Evolutionary conservation across 2,329 filamentous ascomycete species (phyloP), one percentile per base, ranked within the genome.

Genomic region (Sporothrix globosa): DNA sequence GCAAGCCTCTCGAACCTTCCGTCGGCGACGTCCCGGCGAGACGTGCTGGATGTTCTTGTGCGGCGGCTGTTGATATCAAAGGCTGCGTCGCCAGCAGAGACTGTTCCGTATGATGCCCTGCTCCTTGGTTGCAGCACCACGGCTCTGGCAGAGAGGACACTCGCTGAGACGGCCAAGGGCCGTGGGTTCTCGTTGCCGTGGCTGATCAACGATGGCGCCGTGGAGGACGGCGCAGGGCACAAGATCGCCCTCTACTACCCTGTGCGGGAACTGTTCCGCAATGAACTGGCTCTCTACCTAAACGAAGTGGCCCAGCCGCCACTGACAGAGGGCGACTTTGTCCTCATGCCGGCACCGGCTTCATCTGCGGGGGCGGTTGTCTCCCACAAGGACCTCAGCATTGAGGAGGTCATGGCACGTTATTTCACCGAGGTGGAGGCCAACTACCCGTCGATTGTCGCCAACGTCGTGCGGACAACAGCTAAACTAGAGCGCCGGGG

Each of bases 381-480:
- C 3, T 91, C 87, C 44, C 89, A 91, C 74, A 92, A 90, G 77
- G 90, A 93, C 74, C 86, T 92, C 60, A 96, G 93, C 60, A 97
- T 99, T 76, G 93, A 97, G 77, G 91, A 94, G 75, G 86, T 99
- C 69, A 94, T 98, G 90, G 82, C 85, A 71, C 90, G 93, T 70
- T 99, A 97, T 79, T 97, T 99, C 76, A 87, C 88, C 74, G 90
- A 89, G 53, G 92, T 97, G 19, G 94, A 97, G 78, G 87, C 88
- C 74, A 91, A 91, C 71, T 97, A 96, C 77, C 92, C 94, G 3
- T 92, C 92, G 69, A 93, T 98, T 70, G 94, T 99, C 74, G 91
- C 94, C 44, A 99, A 99, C 78, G 96, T 99, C 11, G 95, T 97
- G 5, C 88, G 93, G 73, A 99, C 95, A 46, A 90, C 92, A n/a